These are phyloP conservation scores for Lachnellula arida DNA, from an alignment of 2,329 filamentous ascomycete species.

Conservation along the genomic window DNA sequence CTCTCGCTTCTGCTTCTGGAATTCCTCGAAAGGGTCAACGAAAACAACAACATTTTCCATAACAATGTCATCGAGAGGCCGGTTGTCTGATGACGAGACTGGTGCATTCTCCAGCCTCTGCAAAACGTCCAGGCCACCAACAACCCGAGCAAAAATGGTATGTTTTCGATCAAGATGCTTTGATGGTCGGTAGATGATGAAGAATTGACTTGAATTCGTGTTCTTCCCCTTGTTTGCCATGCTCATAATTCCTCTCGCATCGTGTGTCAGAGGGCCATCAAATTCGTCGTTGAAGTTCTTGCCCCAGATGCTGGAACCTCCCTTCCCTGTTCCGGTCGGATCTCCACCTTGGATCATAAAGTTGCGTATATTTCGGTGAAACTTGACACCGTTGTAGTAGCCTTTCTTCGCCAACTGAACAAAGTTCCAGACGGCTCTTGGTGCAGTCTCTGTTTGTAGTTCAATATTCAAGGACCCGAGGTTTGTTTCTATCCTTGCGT, in stretches of 20 bases:
- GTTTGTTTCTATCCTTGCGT: slow-evolving; percentile 83
- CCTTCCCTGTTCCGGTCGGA: slow-evolving; percentile 84
- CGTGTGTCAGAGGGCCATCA: slow-evolving; percentile 82
- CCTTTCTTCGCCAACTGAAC: slow-evolving; percentile 80
- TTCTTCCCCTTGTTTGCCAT: slow-evolving; percentile 99
- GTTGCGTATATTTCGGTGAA: slow-evolving; percentile 89
- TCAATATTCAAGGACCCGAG: slow-evolving; percentile 83
- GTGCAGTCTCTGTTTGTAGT: slow-evolving; percentile 84
- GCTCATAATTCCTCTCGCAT: slow-evolving; percentile 70
- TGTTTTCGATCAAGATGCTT: slow-evolving; percentile 92
- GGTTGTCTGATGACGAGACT: slow-evolving; percentile 63
- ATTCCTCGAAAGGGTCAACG: slow-evolving; percentile 93
- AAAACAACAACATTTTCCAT: slow-evolving; percentile 84
- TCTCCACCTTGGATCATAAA: slow-evolving; percentile 99
- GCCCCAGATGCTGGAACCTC: slow-evolving; percentile 88
- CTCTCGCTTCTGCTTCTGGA: slow-evolving; percentile 67
- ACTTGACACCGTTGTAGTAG: slow-evolving; percentile 79
- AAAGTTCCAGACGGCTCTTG: slow-evolving; percentile 96
- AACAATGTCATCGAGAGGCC: slow-evolving; percentile 71
- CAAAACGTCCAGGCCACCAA: slow-evolving; percentile 69
- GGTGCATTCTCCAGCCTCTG: slow-evolving; percentile 71
- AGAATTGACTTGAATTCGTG: slow-evolving; percentile 93
- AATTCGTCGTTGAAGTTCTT: slow-evolving; percentile 94
- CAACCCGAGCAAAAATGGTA: slow-evolving; percentile 88
- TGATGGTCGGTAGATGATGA: slow-evolving; percentile 81